Percentiles rank a stretch among this genome's conserved stretches.
These are phyloP conservation scores for Solanum clarkiae DNA, from an alignment of 257 asterid species.

Conservation along the genomic window DNA sequence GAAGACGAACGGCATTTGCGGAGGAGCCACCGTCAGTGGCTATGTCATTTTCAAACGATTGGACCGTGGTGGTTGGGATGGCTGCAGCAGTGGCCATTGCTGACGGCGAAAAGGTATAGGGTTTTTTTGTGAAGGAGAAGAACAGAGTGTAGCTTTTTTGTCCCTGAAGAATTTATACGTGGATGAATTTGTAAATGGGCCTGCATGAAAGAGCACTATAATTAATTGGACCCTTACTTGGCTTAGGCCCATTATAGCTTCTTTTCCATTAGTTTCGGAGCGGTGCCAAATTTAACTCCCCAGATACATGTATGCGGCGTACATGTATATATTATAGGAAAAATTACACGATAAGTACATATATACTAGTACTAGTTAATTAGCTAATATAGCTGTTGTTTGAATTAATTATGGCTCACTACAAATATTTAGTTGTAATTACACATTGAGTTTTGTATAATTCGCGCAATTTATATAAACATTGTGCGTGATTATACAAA, in stretches of 20 bases:
- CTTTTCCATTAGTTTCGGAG: neutral
- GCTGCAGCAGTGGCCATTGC: slow-evolving; percentile 62
- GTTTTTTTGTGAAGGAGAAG: neutral
- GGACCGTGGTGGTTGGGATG: slow-evolving; percentile 57
- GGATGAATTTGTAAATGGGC: neutral
- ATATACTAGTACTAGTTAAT: too few species aligned
- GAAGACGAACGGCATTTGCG: slow-evolving; percentile 29
- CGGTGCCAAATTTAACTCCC: too few species aligned
- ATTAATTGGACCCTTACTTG: neutral
- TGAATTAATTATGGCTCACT: too few species aligned
- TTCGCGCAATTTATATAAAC: too few species aligned
- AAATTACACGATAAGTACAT: too few species aligned
- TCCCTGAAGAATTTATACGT: neutral
- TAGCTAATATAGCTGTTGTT: too few species aligned
- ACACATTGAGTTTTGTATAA: too few species aligned
- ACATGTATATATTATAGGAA: too few species aligned
- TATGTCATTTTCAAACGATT: slow-evolving; percentile 51
- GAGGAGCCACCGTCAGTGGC: slow-evolving; percentile 26
- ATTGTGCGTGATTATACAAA: too few species aligned
- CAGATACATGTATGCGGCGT: too few species aligned
- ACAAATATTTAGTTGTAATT: too few species aligned
- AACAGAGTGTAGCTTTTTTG: neutral
- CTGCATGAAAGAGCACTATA: slow-evolving; percentile 8
- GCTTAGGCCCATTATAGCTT: neutral
- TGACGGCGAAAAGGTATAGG: neutral